Percentiles rank a stretch among this genome's conserved stretches.
Conservation (phyloP, 2,329 filamentous ascomycete genomes). For the Gaeumannomyces sp. region DNA sequence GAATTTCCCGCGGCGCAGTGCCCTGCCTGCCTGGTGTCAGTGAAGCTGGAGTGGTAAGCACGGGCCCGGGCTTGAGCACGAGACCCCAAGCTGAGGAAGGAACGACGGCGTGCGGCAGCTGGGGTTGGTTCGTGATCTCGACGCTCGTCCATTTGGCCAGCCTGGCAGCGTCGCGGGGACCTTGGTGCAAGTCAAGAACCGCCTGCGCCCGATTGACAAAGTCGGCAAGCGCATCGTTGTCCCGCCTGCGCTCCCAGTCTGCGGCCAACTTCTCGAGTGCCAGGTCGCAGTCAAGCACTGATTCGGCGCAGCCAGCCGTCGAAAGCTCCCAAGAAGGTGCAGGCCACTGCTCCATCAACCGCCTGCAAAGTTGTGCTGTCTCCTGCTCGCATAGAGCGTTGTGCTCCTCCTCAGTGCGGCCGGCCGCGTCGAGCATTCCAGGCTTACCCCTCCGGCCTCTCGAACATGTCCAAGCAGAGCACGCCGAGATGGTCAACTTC, state of each 20-base stretch:
- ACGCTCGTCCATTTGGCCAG: not conserved
- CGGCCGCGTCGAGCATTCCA: conserved; percentile 15
- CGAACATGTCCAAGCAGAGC: not conserved
- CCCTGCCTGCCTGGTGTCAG: not conserved
- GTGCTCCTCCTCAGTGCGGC: conserved; percentile 19
- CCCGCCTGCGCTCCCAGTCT: conserved; percentile 41
- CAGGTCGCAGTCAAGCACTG: conserved; percentile 30
- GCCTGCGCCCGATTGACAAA: not conserved
- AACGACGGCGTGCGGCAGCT: conserved; percentile 29
- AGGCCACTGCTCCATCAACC: conserved; percentile 41
- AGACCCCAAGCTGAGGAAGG: conserved; percentile 31
- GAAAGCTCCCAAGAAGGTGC: not conserved
- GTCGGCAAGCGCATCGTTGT: conserved; percentile 29
- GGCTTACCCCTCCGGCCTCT: conserved; percentile 10
- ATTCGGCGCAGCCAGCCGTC: conserved; percentile 20
- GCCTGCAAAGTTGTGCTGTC: conserved; percentile 18
- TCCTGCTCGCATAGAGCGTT: conserved; percentile 24
- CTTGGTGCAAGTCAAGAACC: not conserved
- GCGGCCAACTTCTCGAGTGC: conserved; percentile 34
- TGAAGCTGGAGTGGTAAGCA: not conserved
- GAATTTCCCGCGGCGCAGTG: too few species aligned
- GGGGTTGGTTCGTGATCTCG: conserved; percentile 30
- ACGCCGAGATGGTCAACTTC: not conserved
- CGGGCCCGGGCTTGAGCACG: conserved; percentile 18
- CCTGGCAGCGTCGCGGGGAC: not conserved